Conservation (phyloP, 352 stramenopile genomes). For the Globisporangium orthogonon region DNA sequence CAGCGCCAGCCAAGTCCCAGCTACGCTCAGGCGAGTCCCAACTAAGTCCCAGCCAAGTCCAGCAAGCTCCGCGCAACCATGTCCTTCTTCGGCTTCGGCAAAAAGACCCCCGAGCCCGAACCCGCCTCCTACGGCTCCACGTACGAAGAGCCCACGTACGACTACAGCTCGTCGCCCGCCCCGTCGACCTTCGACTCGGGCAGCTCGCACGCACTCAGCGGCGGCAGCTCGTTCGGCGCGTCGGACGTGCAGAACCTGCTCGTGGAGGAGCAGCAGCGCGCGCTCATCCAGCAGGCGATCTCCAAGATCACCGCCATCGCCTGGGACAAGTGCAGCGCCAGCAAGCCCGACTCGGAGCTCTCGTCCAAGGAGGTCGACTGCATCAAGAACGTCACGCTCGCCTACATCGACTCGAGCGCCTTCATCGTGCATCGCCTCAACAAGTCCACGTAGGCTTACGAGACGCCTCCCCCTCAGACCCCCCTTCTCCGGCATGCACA, state of each 20-base stretch:
- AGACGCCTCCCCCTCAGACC: no score
- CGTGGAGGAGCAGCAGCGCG: constrained; percentile 85
- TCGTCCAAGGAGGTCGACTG: constrained; percentile 76
- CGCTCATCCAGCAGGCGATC: constrained; percentile 82
- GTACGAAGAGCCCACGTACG: constrained; percentile 74
- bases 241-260: constrained; percentile 78
- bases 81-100: constrained; percentile 82
- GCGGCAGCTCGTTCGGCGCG: constrained; percentile 23
- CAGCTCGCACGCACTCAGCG: constrained; percentile 11
- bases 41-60: no score
- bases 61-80: constrained; percentile 21
- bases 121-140: constrained; percentile 25
- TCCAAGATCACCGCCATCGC: constrained; percentile 87
- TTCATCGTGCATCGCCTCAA: constrained; percentile 82
- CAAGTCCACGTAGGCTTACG: constrained; percentile 38
- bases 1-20: no score
- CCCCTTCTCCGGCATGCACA: neutral
- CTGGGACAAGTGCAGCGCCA: constrained; percentile 87
- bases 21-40: no score
- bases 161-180: constrained; percentile 48
- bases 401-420: constrained; percentile 85
- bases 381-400: constrained; percentile 84
- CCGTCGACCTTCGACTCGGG: constrained; percentile 39
- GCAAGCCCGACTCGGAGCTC: constrained; percentile 78
- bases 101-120: constrained; percentile 56